Base-by-base conservation (phyloP, 805 yeast species). In the Zygotorulaspora florentina region DNA sequence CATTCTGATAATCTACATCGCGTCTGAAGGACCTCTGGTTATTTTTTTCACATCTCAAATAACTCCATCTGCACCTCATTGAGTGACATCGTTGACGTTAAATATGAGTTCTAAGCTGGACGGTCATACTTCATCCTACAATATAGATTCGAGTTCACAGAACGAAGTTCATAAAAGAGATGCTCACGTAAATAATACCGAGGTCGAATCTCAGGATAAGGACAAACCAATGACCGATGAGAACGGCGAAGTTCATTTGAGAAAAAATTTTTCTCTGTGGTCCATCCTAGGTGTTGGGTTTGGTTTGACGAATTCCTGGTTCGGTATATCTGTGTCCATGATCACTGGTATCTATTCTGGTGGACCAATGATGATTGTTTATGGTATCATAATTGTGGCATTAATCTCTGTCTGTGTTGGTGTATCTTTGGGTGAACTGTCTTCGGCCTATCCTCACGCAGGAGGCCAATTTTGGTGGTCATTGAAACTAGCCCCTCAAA, bases 391-490 rank as follows among this genome's bases (percentile, higher is more conserved):
- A 3, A 75, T 80, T 42, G 68, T 79, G 39, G 79, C 83, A 1
- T 48, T 61, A 20, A 60, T 79, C 7, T 76, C 83, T 0, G 55
- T 69, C 26, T 71, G 76, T 54, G 64, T 79, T 39, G 84, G 78
- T 20, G 67, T 72, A 6, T 72, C 81, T 0, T 63, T 79, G 40
- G 74, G 81, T 35, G 84, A 79, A 57, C 58, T 79, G 48, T 72
- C 80, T 2, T 72, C 78, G 35, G 80, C 82, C 2, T 74, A 72
- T 60, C 83, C 83, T 3, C 75, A 75, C 50, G 81, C 83, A n/a
- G 84, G 83, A 40, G 84, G 83, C 16, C 84, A 79, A 55, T 79
- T 76, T 56, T 77, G 72, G 56, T 79, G 85, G 84, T 74, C 83
- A 2, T 68, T 72, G 61, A 70, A 75, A 39, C 59, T 79, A 47